These are phyloP conservation scores for Pyrus communis DNA, from an alignment of 306 rosid species.

Conservation along the genomic window DNA sequence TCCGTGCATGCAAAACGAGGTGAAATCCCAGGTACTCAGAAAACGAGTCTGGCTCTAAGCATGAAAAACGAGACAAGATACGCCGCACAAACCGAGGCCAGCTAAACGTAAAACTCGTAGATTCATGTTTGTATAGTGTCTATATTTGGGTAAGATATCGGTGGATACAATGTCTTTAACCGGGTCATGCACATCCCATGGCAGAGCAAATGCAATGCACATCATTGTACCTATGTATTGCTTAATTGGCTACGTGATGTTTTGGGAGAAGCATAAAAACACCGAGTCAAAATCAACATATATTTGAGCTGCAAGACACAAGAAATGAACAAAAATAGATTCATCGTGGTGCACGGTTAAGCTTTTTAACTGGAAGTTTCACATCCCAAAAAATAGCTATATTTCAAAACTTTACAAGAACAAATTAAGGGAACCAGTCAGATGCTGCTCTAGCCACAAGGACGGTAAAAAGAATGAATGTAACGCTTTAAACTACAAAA, in stretches of 20 bases:
- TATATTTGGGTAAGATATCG: no score
- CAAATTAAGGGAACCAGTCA: conserved; percentile 23
- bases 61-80: accelerated
- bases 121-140: no score
- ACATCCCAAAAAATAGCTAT: conserved; percentile 12
- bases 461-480: conserved; percentile 51
- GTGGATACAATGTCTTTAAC: no score
- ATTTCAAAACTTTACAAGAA: conserved; percentile 27
- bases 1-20: accelerated
- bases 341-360: not conserved
- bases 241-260: not conserved
- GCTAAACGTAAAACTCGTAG: no score
- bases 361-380: not conserved
- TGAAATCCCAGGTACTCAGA: no score
- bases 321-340: not conserved
- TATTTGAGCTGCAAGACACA: not conserved
- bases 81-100: no score
- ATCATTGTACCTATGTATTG: no score
- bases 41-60: accelerated
- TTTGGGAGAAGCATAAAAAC: not conserved
- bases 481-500: conserved; percentile 42
- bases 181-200: no score
- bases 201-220: no score
- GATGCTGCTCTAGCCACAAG: conserved; percentile 29
- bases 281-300: not conserved